Evolutionary conservation across 805 yeast species (phyloP).

Genomic region (Candida chauliodis): DNA sequence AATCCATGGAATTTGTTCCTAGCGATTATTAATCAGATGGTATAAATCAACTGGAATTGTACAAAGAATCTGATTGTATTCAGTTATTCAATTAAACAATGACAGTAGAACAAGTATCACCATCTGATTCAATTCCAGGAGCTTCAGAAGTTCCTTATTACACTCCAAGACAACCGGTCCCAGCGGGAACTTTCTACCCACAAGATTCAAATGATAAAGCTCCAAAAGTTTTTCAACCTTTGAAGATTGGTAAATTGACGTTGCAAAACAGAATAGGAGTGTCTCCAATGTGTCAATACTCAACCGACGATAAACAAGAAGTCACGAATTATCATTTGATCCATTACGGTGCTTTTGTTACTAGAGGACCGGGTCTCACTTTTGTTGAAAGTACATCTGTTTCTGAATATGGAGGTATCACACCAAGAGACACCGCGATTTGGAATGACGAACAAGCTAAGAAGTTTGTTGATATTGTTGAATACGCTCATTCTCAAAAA

Average conservation of each 20-base stretch:
- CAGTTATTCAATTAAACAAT: not conserved
- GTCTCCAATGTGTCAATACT: conserved; percentile 55
- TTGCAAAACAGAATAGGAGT: conserved; percentile 53
- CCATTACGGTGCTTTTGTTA: conserved; percentile 47
- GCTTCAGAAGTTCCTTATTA: conserved; percentile 18
- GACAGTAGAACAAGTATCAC: conserved; percentile 4
- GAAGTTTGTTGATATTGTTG: conserved; percentile 37
- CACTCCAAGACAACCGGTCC: conserved; percentile 27
- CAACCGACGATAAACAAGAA: conserved; percentile 35
- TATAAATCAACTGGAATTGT: too few species aligned
- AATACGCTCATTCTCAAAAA: conserved; percentile 44
- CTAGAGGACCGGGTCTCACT: conserved; percentile 48
- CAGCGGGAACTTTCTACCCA: conserved; percentile 30
- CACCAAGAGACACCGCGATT: conserved; percentile 48
- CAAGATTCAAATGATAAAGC: conserved; percentile 13
- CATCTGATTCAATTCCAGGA: conserved; percentile 9
- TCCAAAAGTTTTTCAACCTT: conserved; percentile 43
- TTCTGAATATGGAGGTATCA: conserved; percentile 35
- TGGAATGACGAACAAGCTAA: conserved; percentile 49
- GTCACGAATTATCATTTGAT: conserved; percentile 46
- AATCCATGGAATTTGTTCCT: too few species aligned
- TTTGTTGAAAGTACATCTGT: conserved; percentile 47
- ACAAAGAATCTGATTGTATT: too few species aligned
- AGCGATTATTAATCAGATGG: too few species aligned
- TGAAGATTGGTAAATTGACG: conserved; percentile 35